Evolutionary conservation across 768 basidiomycete genomes (phyloP).

Genomic region (Suillus subalutaceus): DNA sequence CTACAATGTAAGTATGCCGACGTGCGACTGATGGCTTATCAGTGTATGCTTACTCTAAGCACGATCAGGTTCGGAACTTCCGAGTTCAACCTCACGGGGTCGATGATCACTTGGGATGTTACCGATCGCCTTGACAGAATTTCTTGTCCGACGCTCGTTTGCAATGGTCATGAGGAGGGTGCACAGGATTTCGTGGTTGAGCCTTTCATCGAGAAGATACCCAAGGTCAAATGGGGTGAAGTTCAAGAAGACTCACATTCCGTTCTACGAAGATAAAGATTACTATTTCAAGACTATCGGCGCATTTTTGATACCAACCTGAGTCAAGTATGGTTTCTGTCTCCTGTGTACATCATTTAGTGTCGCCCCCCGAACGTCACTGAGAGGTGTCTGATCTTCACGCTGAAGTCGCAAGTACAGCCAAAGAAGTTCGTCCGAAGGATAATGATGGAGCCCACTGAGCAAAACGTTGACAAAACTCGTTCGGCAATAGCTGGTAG

Average conservation of each 20-base stretch:
- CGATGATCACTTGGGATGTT: slow-evolving; percentile 50
- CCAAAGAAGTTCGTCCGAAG: background rate
- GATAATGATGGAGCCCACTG: background rate
- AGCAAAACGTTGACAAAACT: background rate
- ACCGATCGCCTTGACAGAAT: slow-evolving; percentile 46
- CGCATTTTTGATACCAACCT: slow-evolving; percentile 12
- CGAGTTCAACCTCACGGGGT: slow-evolving; percentile 44
- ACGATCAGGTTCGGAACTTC: slow-evolving; percentile 25
- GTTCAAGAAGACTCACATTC: slow-evolving; percentile 29
- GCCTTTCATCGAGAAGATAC: slow-evolving; percentile 38
- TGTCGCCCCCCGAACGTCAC: background rate
- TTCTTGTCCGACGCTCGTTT: slow-evolving; percentile 39
- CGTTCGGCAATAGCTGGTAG: background rate
- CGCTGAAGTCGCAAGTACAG: background rate
- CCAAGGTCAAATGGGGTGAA: slow-evolving; percentile 40
- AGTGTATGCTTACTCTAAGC: background rate
- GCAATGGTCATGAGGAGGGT: slow-evolving; percentile 41
- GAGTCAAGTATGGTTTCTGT: background rate
- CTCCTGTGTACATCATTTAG: background rate
- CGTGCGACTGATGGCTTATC: background rate
- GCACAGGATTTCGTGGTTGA: slow-evolving; percentile 36
- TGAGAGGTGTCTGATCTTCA: background rate
- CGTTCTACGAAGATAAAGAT: slow-evolving; percentile 21
- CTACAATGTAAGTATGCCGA: slow-evolving; percentile 33
- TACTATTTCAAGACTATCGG: slow-evolving; percentile 21